Base-by-base conservation (phyloP, 2,329 filamentous ascomycete genomes). In the Beauveria sp. region DNA sequence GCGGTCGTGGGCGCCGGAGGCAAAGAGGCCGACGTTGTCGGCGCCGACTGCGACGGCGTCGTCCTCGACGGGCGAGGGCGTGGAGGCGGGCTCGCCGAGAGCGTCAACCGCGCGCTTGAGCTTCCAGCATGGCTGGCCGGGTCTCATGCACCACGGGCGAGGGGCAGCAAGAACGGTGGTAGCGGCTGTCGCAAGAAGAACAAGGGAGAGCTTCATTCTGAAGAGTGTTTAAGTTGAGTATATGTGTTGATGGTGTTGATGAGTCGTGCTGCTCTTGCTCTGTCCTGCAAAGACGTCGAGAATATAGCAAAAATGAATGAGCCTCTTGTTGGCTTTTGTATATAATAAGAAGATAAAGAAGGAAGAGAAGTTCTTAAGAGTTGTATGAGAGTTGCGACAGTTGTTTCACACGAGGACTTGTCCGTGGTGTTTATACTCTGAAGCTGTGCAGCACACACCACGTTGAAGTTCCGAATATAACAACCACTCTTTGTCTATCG, bases 21-120 rank as follows among this genome's bases (percentile, higher is more conserved):
- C 75, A 61, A 74, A 65, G 69, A 71, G 73, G 62, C 75, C 74
- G 58, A 72, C 68, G 38, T 70, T 70, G 45, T 71, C 71, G 64
- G 73, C 70, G 65, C 73, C 69, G 67, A 72, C n/a, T 1, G 42
- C 28, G 71, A 65, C 65, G 63, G 40, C 69, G 65, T 40, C 68
- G 69, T 16, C 68, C n/a, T 22, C 31, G 31, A 20, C 5, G 42
- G n/a, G 42, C 34, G 18, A 10, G 42, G 42, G n/a, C 31, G 28
- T 38, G 66, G 43, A 67, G 59, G 26, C 62, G 61, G 50, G 67
- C 14, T 62, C 64, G 65, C 68, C 54, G 64, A 75, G 69, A 61
- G 71, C 70, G 12, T 73, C 71, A 65, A 73, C 72, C 20, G 73
- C 75, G 64, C 76, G 77, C 69, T 75, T 76, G 66, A 72, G 71